Conservation (phyloP, 2,329 filamentous ascomycete genomes). For the Elsinoe australis region DNA sequence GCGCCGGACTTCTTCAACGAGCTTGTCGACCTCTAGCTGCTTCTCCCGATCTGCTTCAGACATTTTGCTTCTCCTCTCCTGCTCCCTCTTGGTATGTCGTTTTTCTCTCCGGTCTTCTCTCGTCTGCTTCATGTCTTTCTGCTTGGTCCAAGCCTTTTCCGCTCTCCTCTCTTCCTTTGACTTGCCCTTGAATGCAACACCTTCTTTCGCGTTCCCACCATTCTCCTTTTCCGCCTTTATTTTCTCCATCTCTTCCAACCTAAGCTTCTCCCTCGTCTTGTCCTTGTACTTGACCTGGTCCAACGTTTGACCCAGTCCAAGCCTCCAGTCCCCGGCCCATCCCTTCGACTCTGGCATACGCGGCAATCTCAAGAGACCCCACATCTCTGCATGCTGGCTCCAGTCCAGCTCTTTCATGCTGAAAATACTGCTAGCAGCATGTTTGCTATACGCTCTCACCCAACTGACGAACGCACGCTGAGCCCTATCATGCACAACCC, state of each 20-base stretch:
- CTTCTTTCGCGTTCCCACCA: slow-evolving; percentile 23
- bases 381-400: slow-evolving; percentile 69
- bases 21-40: slow-evolving; percentile 28
- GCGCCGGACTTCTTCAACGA: slow-evolving; percentile 30
- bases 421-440: slow-evolving; percentile 88
- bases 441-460: slow-evolving; percentile 84
- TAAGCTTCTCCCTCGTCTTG: slow-evolving; percentile 37
- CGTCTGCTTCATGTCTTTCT: slow-evolving; percentile 32
- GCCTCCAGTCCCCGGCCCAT: slow-evolving; percentile 36
- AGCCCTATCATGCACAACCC: slow-evolving; percentile 74
- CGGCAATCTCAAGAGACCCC: slow-evolving; percentile 79
- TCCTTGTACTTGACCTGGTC: slow-evolving; percentile 39
- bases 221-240: slow-evolving; percentile 27
- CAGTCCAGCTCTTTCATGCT: slow-evolving; percentile 74
- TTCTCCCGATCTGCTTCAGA: slow-evolving; percentile 26
- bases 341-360: slow-evolving; percentile 76
- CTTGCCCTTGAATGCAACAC: slow-evolving; percentile 26
- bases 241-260: slow-evolving; percentile 32
- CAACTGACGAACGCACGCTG: slow-evolving; percentile 90
- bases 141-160: slow-evolving; percentile 32
- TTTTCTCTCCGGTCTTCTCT: slow-evolving; percentile 30
- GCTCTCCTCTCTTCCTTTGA: slow-evolving; percentile 27
- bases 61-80: slow-evolving; percentile 28
- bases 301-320: slow-evolving; percentile 34
- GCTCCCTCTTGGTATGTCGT: slow-evolving; percentile 29